Percentiles rank a stretch among this genome's conserved stretches.
Evolutionary conservation across 129 eudicot genomes (phyloP).

Genomic region (Solidago caesia): DNA sequence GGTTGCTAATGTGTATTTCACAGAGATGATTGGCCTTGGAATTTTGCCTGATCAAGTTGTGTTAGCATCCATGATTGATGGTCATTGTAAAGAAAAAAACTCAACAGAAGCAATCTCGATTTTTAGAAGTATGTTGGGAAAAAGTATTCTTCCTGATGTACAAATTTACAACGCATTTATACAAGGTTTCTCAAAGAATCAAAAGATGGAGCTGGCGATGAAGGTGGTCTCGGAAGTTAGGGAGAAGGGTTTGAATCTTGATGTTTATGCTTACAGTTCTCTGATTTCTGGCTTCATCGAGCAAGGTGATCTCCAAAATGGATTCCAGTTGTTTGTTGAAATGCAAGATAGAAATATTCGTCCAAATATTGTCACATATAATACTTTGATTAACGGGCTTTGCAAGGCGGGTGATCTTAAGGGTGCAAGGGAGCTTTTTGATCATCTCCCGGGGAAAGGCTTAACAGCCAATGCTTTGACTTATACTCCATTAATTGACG

Average conservation of each 20-base stretch:
- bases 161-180: conserved; percentile 36
- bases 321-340: conserved; percentile 27
- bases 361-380: conserved; percentile 40
- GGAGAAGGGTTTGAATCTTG: conserved; percentile 31
- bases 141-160: conserved; percentile 28
- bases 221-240: conserved; percentile 17
- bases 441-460: conserved; percentile 31
- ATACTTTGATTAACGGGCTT: conserved; percentile 34
- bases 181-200: conserved; percentile 33
- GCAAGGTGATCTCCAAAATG: conserved; percentile 27
- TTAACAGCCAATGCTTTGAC: conserved; percentile 26
- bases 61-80: conserved; percentile 35
- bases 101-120: conserved; percentile 19
- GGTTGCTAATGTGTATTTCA: conserved; percentile 30
- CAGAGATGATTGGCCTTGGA: conserved; percentile 39
- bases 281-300: conserved; percentile 37
- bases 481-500: conserved; percentile 38
- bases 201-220: conserved; percentile 32
- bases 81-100: conserved; percentile 38
- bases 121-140: conserved; percentile 30
- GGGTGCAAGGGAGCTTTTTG: conserved; percentile 34
- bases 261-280: conserved; percentile 38
- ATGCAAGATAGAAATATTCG: conserved; percentile 31
- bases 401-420: conserved; percentile 39
- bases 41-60: conserved; percentile 42